Evolutionary conservation across 441 rosid genomes (phyloP), one percentile per base, ranked within the genome.

Genomic region (Bocquillonia castaneifolia): DNA sequence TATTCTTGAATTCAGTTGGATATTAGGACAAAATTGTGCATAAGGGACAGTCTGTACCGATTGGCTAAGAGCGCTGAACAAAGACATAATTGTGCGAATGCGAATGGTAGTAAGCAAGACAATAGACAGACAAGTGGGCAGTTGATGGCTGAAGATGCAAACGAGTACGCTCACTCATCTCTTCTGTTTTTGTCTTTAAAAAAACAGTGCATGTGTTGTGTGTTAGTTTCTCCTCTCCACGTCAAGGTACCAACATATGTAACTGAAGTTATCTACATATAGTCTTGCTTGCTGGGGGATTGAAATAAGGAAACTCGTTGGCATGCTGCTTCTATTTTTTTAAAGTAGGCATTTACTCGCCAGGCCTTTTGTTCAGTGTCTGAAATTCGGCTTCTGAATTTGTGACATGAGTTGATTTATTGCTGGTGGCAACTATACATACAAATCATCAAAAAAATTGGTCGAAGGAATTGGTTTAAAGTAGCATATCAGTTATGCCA

Each of bases 31-130:
- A 92, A 92, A 76, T 81, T 92, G 64, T 86, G 94, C 82, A 89
- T 89, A 81, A 83, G 97, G 77, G 97, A 89, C 72, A 89, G 96
- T 78, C 81, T 92, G 64, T 92, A 86, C 76, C 92, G 97, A 67
- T 82, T 92, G 80, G 97, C 94, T 66, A 80, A 82, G 82, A 92
- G 97, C 64, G 93, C 97, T 53, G 94, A 88, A 67, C 94, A 85
- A 74, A 85, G 97, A 68, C 91, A 89, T 69, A 78, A 76, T 55
- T 81, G 80, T 66, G 70, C 56, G 53, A 78, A 72, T 65, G 73
- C 81, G 64, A 77, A 68, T 75, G 85, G 73, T 68, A 76, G 78
- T 65, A 71, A 67, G 62, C 71, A 73, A 74, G 86, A 75, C 66
- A 88, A 76, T 59, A 70, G 64, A 71, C 82, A 78, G 18, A 65